These are phyloP conservation scores for Amyloporia xantha DNA, from an alignment of 768 basidiomycete species.

Conservation along the genomic window DNA sequence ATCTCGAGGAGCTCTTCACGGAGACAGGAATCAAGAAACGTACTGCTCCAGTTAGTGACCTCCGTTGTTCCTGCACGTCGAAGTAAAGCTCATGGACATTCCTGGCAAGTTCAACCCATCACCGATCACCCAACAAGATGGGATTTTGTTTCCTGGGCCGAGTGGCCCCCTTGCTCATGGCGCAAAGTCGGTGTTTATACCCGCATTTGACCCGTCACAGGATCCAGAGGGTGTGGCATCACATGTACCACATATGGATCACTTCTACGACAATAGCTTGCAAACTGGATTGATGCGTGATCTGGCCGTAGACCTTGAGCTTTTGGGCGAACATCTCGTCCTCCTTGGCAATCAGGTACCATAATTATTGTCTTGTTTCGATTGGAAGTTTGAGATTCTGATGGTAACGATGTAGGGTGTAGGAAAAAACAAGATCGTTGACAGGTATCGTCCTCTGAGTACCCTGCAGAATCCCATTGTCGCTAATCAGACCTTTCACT, in stretches of 20 bases:
- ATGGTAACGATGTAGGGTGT: conserved; percentile 38
- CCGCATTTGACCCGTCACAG: conserved; percentile 40
- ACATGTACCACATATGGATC: conserved; percentile 61
- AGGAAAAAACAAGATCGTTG: conserved; percentile 66
- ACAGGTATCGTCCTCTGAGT: conserved; percentile 34
- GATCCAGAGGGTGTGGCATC: conserved; percentile 51
- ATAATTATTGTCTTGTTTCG: neutral
- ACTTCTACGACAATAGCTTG: conserved; percentile 64
- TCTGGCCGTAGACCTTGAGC: conserved; percentile 54
- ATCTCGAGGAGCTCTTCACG: conserved; percentile 42
- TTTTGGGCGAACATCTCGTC: conserved; percentile 58
- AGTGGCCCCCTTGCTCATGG: conserved; percentile 26
- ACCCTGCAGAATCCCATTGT: too few species aligned
- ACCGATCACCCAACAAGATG: conserved; percentile 32
- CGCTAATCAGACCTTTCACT: neutral
- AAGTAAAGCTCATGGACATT: neutral
- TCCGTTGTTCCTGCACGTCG: neutral
- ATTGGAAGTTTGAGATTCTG: neutral
- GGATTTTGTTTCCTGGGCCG: conserved; percentile 41
- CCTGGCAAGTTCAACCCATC: conserved; percentile 40
- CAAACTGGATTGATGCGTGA: conserved; percentile 65
- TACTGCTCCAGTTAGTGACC: conserved; percentile 34
- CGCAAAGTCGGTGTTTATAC: conserved; percentile 32
- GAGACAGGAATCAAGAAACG: conserved; percentile 41
- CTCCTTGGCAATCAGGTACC: conserved; percentile 60